phyloP scores from a whole-genome alignment of 164 flowering plant genomes.

The Tinospora cordifolia region DNA sequence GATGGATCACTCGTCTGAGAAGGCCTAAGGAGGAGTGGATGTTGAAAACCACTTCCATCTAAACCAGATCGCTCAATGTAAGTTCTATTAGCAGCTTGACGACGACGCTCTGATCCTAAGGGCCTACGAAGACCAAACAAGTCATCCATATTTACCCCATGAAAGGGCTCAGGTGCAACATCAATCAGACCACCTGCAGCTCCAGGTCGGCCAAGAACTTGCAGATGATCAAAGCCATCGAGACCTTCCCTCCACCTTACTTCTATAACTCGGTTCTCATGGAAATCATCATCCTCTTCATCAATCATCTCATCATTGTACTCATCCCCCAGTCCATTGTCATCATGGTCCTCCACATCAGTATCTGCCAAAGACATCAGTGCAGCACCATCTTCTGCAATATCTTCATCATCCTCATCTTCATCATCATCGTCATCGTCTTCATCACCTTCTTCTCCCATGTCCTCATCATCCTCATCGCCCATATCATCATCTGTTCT shows the following conservation, averaged over 20 bases:
- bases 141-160: slow-evolving; percentile 87
- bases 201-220: slow-evolving; percentile 84
- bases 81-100: slow-evolving; percentile 46
- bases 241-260: slow-evolving; percentile 91
- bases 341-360: slow-evolving; percentile 91
- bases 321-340: slow-evolving; percentile 78
- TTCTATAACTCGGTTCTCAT: slow-evolving; percentile 79
- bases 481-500: slow-evolving; percentile 74
- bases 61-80: slow-evolving; percentile 57
- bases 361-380: slow-evolving; percentile 89
- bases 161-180: slow-evolving; percentile 80
- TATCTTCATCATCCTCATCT: slow-evolving; percentile 80
- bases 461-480: slow-evolving; percentile 75
- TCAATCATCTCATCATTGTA: slow-evolving; percentile 82
- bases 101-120: slow-evolving; percentile 68
- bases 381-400: slow-evolving; percentile 79
- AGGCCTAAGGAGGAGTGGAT: slow-evolving; percentile 81
- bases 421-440: slow-evolving; percentile 78
- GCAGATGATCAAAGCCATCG: slow-evolving; percentile 80
- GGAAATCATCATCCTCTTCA: slow-evolving; percentile 90
- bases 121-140: slow-evolving; percentile 74
- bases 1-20: slow-evolving; percentile 50
- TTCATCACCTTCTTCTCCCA: slow-evolving; percentile 80
- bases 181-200: slow-evolving; percentile 58
- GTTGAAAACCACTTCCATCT: slow-evolving; percentile 69